These are phyloP conservation scores for Hygrophoropsis aurantiaca DNA, from an alignment of 768 basidiomycete genomes.

Conservation along the genomic window DNA sequence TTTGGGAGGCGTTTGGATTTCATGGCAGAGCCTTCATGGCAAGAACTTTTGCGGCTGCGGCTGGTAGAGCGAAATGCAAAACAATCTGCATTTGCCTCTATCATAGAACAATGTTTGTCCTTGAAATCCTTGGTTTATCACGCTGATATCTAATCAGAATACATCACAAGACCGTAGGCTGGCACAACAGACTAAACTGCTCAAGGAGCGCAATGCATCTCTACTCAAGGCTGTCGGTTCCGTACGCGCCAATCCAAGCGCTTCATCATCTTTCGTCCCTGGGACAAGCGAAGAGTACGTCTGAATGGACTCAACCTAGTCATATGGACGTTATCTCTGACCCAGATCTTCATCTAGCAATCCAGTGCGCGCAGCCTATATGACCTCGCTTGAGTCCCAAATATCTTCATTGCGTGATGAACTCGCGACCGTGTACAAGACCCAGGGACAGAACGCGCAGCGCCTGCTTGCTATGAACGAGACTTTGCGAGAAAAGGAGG, in stretches of 20 bases:
- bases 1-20: not conserved
- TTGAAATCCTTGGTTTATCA: conserved; percentile 1
- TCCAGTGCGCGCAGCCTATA: conserved; percentile 84
- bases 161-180: conserved; percentile 74
- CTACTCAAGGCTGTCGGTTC: conserved; percentile 82
- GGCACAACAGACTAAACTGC: conserved; percentile 86
- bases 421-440: conserved; percentile 92
- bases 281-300: conserved; percentile 72
- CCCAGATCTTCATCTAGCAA: conserved; percentile 47
- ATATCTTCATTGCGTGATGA: conserved; percentile 91
- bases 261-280: conserved; percentile 60
- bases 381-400: conserved; percentile 90
- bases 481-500: conserved; percentile 91
- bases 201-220: conserved; percentile 91
- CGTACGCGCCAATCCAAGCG: conserved; percentile 61
- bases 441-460: conserved; percentile 94
- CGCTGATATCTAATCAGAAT: conserved; percentile 11
- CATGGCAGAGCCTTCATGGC: conserved; percentile 86
- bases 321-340: not conserved
- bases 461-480: conserved; percentile 92
- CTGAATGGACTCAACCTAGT: not conserved
- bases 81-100: conserved; percentile 76
- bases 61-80: conserved; percentile 82
- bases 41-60: conserved; percentile 75
- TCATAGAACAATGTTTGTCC: conserved; percentile 89